Evolutionary conservation across 345 rosid species (phyloP).

Genomic region (Brassica carinata): DNA sequence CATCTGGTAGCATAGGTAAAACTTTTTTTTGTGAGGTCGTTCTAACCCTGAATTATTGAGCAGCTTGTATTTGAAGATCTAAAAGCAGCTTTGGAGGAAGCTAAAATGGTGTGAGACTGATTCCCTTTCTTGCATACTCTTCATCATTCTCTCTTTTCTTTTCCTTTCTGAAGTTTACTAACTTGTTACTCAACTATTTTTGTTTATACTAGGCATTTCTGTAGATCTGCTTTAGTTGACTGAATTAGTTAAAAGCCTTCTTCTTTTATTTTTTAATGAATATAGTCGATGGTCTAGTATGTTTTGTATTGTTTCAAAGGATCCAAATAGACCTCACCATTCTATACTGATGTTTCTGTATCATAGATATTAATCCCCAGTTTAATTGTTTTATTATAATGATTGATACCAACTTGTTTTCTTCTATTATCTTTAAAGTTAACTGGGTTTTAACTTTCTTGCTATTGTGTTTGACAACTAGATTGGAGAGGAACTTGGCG

Average conservation of each 20-base stretch:
- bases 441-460: neutral
- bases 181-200: slow-evolving; percentile 15
- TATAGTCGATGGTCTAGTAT: slow-evolving; percentile 12
- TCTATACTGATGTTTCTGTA: neutral
- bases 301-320: slow-evolving; percentile 6
- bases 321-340: neutral
- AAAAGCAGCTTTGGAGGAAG: slow-evolving; percentile 98
- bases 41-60: slow-evolving; percentile 41
- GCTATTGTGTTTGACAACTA: slow-evolving; percentile 43
- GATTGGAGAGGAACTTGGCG: slow-evolving; percentile 99
- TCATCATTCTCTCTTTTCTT: slow-evolving; percentile 17
- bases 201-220: slow-evolving; percentile 5
- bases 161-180: neutral
- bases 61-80: slow-evolving; percentile 92
- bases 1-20: slow-evolving; percentile 23
- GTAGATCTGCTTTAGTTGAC: slow-evolving; percentile 13
- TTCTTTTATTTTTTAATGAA: neutral
- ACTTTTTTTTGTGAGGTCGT: slow-evolving; percentile 13
- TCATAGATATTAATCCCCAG: neutral
- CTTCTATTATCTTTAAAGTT: slow-evolving; percentile 16
- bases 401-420: neutral
- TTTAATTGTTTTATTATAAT: slow-evolving; percentile 1
- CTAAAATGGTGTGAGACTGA: slow-evolving; percentile 61
- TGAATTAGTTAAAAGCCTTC: neutral
- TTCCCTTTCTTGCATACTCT: slow-evolving; percentile 21